Percentiles rank a stretch among this genome's conserved stretches.
phyloP scores from a whole-genome alignment of 495 filamentous ascomycete species.

The Talaromyces nanjingensis region DNA sequence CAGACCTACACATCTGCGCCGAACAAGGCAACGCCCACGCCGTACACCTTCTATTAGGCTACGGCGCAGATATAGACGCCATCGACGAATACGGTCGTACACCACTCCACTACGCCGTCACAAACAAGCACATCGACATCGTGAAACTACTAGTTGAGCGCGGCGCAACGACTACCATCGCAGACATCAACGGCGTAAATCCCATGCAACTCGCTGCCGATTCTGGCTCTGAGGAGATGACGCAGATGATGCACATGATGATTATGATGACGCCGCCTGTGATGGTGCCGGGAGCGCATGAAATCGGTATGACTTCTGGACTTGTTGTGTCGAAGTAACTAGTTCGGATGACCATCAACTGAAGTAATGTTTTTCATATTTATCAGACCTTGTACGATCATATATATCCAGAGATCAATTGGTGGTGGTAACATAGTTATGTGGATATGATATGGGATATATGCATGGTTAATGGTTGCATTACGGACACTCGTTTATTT shows the following conservation, averaged over 20 bases:
- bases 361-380: no score
- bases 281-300: background rate
- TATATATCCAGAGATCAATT: background rate
- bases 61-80: background rate
- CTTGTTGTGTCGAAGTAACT: background rate
- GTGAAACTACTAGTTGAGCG: background rate
- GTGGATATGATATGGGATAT: background rate
- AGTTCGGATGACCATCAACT: background rate
- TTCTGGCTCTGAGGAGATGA: background rate
- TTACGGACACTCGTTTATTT: conserved; percentile 2
- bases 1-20: background rate
- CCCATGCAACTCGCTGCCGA: conserved; percentile 2
- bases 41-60: background rate
- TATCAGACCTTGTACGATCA: background rate
- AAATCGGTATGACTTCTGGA: background rate
- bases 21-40: background rate
- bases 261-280: conserved; percentile 15
- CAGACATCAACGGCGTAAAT: background rate
- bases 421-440: background rate
- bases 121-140: background rate
- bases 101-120: conserved; percentile 5
- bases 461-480: conserved; percentile 6
- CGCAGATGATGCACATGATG: conserved; percentile 15
- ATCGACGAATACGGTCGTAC: conserved; percentile 1
- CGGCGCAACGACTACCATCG: background rate